A percentile compares a stretch with the other conserved stretches of the same genome.
Evolutionary conservation across 2,329 filamentous ascomycete species (phyloP).

Genomic region (Fusarium nisikadoi): DNA sequence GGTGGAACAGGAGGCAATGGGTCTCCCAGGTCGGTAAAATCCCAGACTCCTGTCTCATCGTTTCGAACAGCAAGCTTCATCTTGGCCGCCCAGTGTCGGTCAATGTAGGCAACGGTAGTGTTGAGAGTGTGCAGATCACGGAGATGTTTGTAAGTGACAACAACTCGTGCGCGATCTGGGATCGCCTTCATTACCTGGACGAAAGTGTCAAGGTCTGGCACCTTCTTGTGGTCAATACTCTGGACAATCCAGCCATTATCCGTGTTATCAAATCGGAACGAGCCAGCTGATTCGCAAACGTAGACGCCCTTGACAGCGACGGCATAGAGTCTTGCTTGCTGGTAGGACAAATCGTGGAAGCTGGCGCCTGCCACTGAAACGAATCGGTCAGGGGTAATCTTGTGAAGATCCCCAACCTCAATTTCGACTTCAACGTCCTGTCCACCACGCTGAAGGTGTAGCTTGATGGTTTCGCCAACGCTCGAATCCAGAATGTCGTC

Average conservation of each 20-base stretch:
- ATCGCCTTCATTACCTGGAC: constrained; percentile 91
- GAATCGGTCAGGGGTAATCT: constrained; percentile 95
- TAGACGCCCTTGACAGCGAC: constrained; percentile 93
- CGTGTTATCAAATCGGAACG: constrained; percentile 91
- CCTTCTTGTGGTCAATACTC: constrained; percentile 90
- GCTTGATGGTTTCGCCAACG: constrained; percentile 79
- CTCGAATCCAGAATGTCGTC: constrained; percentile 92
- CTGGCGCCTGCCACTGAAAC: constrained; percentile 93
- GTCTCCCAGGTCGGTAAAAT: constrained; percentile 87
- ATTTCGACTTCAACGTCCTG: constrained; percentile 87
- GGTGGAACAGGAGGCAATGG: constrained; percentile 79
- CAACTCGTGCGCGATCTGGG: constrained; percentile 83
- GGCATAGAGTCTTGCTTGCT: constrained; percentile 95
- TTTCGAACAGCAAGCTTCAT: constrained; percentile 95
- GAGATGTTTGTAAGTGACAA: constrained; percentile 95
- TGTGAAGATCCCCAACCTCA: constrained; percentile 87
- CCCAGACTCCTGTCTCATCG: constrained; percentile 90
- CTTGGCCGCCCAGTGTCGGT: constrained; percentile 94
- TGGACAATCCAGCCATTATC: constrained; percentile 95
- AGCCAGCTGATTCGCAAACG: constrained; percentile 93
- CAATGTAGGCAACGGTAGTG: constrained; percentile 90
- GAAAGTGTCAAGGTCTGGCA: constrained; percentile 87
- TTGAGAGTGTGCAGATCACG: constrained; percentile 94
- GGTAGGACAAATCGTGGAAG: constrained; percentile 97
- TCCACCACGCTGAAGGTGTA: constrained; percentile 89